These are phyloP conservation scores for Salix brachista DNA, from an alignment of 345 rosid genomes.

Conservation along the genomic window DNA sequence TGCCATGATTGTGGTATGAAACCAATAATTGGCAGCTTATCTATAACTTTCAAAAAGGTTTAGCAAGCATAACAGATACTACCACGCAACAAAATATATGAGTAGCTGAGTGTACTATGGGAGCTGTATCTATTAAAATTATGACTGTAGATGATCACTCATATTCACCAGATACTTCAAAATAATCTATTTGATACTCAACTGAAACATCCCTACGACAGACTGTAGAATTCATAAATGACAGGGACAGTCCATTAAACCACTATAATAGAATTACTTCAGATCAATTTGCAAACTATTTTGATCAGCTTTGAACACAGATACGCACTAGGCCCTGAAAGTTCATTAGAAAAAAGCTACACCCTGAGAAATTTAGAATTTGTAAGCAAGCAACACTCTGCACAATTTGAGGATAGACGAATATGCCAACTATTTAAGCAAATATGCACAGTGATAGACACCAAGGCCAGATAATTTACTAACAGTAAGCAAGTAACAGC, in stretches of 20 bases:
- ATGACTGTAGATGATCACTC: too few species aligned
- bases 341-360: background rate
- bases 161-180: too few species aligned
- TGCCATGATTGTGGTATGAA: too few species aligned
- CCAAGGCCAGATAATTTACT: background rate
- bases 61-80: background rate
- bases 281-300: background rate
- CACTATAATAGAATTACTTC: background rate
- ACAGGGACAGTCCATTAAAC: too few species aligned
- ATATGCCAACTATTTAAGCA: background rate
- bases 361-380: too few species aligned
- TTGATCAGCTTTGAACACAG: background rate
- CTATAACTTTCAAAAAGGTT: too few species aligned
- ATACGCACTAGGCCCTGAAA: background rate
- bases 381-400: background rate
- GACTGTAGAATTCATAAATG: too few species aligned
- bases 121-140: too few species aligned
- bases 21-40: too few species aligned
- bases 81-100: background rate
- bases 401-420: background rate
- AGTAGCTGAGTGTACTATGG: too few species aligned
- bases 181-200: too few species aligned
- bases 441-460: background rate
- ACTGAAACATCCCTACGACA: too few species aligned
- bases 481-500: background rate